Conservation (phyloP, 306 rosid genomes). For the Cucumis cinereus region DNA sequence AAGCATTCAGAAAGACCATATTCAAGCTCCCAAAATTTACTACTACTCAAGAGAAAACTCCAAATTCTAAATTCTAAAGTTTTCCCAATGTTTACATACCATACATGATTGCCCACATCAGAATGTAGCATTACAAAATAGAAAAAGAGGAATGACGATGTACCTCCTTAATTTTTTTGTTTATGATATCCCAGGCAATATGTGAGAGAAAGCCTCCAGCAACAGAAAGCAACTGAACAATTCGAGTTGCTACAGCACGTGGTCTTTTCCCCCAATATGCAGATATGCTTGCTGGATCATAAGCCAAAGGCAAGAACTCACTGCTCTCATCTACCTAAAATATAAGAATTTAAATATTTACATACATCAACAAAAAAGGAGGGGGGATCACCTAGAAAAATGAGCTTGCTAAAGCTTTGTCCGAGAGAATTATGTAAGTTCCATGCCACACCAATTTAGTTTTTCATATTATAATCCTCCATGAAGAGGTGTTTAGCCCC, state of each 20-base stretch:
- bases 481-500: background rate
- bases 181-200: constrained; percentile 58
- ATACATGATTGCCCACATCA: background rate
- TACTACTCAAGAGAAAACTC: background rate
- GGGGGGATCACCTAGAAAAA: background rate
- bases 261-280: constrained; percentile 98
- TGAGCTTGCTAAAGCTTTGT: background rate
- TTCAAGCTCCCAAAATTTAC: background rate
- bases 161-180: constrained; percentile 87
- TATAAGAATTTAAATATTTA: background rate
- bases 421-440: background rate
- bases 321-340: constrained; percentile 83
- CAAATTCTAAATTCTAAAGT: background rate
- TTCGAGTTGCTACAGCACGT: constrained; percentile 77
- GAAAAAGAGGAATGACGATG: constrained; percentile 3
- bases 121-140: background rate
- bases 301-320: constrained; percentile 80
- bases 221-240: constrained; percentile 76
- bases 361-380: background rate
- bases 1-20: background rate
- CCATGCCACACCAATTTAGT: background rate
- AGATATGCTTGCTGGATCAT: constrained; percentile 77
- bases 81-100: background rate
- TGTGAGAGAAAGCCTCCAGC: constrained; percentile 96
- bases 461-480: background rate